Evolutionary conservation across 257 asterid genomes (phyloP), one percentile per base, ranked within the genome.

Genomic region (Sherardia arvensis): DNA sequence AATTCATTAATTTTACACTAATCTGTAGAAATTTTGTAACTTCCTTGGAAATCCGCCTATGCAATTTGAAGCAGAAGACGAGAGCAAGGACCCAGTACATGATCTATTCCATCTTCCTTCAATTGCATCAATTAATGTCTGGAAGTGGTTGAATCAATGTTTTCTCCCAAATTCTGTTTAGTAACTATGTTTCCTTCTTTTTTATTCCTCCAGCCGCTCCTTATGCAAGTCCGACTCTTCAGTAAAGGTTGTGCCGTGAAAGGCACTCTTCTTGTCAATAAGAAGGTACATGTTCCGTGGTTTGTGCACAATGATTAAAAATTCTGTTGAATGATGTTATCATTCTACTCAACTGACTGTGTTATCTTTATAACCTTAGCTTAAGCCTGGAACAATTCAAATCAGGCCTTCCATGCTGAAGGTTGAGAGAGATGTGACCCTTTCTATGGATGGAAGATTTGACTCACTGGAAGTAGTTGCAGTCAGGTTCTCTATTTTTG

Each of bases 341-440:
- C 36, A 20, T 49, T 55, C 59, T 67, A 58, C 2, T 43, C 21
- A 61, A 18, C 68, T 69, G 1, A 53, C 23, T 26, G 30, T 8
- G 56, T 62, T 25, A 2, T 38, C 49, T 34, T 6, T 25, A 49
- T 7, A 8, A 53, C 20, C 29, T 56, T 68, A 91, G 98, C 94
- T 91, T 66, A 74, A 67, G 22, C 83, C 72, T 1, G 71, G 91
- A 54, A 81, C 75, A 30, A 84, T 91, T 83, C 94, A 88, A 65
- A 70, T 91, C 62, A 84, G 98, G 61, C 87, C 82, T 5, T 91
- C 96, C 55, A 91, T 91, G 98, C 71, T 88, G 51, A 91, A 91
- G 83, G 98, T 88, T 21, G 59, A 71, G 66, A 78, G 57, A 65
- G 98, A 88, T 73, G 43, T 20, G n/a, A 30, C n/a, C 22, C 18